Conservation (phyloP, 768 basidiomycete species). For the Ramaria rubella region DNA sequence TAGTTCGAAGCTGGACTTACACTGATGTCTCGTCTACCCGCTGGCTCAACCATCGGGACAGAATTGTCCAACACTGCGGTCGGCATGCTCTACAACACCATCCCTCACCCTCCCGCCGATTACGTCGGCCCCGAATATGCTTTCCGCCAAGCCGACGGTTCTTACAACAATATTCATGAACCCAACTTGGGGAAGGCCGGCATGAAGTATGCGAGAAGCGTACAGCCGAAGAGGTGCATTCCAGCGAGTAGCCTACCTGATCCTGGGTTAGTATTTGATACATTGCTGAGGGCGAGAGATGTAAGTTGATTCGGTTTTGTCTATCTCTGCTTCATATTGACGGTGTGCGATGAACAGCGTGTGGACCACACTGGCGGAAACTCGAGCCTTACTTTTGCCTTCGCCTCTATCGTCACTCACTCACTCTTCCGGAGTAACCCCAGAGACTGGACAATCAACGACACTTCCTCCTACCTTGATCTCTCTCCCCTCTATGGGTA, state of each 20-base stretch:
- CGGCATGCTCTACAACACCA: slow-evolving; percentile 13
- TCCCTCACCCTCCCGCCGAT: slow-evolving; percentile 5
- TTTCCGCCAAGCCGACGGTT: slow-evolving; percentile 54
- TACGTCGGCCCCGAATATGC: slow-evolving; percentile 30
- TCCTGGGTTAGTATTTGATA: slow-evolving; percentile 33
- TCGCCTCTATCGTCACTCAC: slow-evolving; percentile 22
- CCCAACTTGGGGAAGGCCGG: slow-evolving; percentile 56
- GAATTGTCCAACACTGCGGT: slow-evolving; percentile 14
- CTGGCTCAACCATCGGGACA: slow-evolving; percentile 13
- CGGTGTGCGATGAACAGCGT: slow-evolving; percentile 12
- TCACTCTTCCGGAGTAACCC: slow-evolving; percentile 40
- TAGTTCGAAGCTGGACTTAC: slow-evolving; percentile 21
- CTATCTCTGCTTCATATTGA: background rate
- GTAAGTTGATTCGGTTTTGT: slow-evolving; percentile 9
- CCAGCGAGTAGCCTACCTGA: slow-evolving; percentile 44
- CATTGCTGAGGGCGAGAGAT: slow-evolving; percentile 29
- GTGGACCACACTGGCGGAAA: slow-evolving; percentile 27
- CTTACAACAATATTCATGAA: slow-evolving; percentile 48
- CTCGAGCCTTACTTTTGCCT: slow-evolving; percentile 25
- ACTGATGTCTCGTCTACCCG: slow-evolving; percentile 1
- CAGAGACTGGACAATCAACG: slow-evolving; percentile 40
- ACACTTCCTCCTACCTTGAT: slow-evolving; percentile 51
- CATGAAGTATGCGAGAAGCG: slow-evolving; percentile 53
- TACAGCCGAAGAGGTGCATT: slow-evolving; percentile 37
- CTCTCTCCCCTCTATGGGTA: slow-evolving; percentile 51